Conservation (phyloP, 2,329 filamentous ascomycete genomes). For the Penicillium sp. region DNA sequence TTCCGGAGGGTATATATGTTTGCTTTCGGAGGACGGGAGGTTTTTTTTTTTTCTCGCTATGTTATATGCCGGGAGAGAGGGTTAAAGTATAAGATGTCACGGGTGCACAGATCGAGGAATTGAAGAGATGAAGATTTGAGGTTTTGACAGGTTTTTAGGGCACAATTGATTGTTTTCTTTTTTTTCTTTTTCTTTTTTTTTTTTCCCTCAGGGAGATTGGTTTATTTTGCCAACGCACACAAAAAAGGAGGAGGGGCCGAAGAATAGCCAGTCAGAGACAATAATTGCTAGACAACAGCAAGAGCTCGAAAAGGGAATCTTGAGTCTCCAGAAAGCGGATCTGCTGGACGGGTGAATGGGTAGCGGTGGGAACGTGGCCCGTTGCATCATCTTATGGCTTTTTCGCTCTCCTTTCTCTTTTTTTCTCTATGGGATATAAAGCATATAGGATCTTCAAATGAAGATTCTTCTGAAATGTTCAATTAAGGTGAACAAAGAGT, state of each 20-base stretch:
- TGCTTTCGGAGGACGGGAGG: background rate
- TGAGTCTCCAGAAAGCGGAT: conserved; percentile 20
- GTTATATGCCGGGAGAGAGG: conserved; percentile 6
- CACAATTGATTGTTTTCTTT: background rate
- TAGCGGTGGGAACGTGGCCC: conserved; percentile 7
- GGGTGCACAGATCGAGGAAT: background rate
- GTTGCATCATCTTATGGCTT: conserved; percentile 6
- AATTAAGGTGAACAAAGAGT: background rate
- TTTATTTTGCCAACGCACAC: conserved; percentile 14
- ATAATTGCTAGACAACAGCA: conserved; percentile 13
- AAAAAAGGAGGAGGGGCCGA: conserved; percentile 15
- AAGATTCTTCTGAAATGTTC: background rate
- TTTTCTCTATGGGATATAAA: background rate
- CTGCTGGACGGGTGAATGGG: conserved; percentile 9
- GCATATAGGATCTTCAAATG: background rate
- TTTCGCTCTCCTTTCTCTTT: background rate
- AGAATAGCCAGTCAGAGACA: conserved; percentile 19
- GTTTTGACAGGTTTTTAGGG: background rate
- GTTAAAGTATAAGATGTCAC: background rate
- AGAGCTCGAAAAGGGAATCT: conserved; percentile 19
- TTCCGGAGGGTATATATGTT: conserved; percentile 6
- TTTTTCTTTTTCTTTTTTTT: conserved; percentile 13
- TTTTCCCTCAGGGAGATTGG: background rate
- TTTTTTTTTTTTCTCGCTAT: conserved; percentile 4
- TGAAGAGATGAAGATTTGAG: background rate